Base-by-base conservation (phyloP, 2,329 filamentous ascomycete genomes). In the Trichophyton schoenleinii region DNA sequence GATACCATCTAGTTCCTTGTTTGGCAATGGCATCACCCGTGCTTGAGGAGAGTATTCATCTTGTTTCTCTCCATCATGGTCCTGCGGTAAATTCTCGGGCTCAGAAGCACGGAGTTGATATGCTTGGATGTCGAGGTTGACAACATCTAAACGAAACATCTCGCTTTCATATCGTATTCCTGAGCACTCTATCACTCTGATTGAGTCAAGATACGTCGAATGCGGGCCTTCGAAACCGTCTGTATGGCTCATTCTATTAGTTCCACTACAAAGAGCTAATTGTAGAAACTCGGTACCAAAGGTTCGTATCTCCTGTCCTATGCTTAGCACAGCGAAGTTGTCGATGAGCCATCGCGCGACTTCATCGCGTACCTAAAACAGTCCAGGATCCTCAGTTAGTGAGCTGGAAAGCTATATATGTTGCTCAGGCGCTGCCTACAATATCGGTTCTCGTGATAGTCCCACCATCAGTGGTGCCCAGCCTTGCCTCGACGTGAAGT, bases 81-180 rank as follows among this genome's bases (percentile, higher is more conserved):
- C 64, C 60, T 31, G 64, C 20, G 60, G 38, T 61, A 66, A 63
- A 28, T 64, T 68, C 6, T 60, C 58, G 3, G 22, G 15, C 28
- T 58, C 59, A 25, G 31, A 22, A 2, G 46, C 53, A 57, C 68
- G 68, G 3, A 78, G 71, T 46, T 70, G 67, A 65, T 77, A 79
- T 1, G 72, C 71, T 59, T 78, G 75, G 1, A 78, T 68, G 59
- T 78, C 76, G 3, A 78, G 68, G 11, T 73, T 64, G 3, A 75
- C 69, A 1, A 74, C 66, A 15, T 68, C 61, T 8, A 76, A 59
- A 9, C 62, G 64, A 64, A 73, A 67, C 53, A 67, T 64, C 18
- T 67, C 68, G 18, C 68, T 68, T 20, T 67, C 67, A 11, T 11
- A 36, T 1, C 63, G 36, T 22, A 48, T 6, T 2, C 72, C 72